Evolutionary conservation across 495 filamentous ascomycete genomes (phyloP).

Genomic region (Aspergillus haitiensis): DNA sequence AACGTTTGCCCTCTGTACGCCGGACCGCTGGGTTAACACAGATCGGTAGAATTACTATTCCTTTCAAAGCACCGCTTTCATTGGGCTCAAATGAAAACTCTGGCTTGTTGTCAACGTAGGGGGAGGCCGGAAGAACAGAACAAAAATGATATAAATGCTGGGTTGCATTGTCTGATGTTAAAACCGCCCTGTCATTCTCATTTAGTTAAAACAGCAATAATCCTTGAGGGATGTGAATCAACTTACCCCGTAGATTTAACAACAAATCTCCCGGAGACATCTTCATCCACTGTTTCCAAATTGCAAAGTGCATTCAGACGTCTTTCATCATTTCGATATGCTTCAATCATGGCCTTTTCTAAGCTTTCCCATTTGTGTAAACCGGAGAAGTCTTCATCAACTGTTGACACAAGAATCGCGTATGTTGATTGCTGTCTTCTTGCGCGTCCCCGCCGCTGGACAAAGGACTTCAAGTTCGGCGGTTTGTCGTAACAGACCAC

Average conservation of each 20-base stretch:
- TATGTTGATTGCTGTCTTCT: conserved; percentile 70
- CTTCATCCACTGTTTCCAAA: conserved; percentile 51
- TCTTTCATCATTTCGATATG: conserved; percentile 71
- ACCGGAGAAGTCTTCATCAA: conserved; percentile 34
- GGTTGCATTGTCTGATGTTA: conserved; percentile 71
- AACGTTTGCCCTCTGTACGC: conserved; percentile 43
- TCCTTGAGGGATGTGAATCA: background rate
- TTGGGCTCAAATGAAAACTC: conserved; percentile 45
- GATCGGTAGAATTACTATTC: conserved; percentile 65
- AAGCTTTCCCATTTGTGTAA: conserved; percentile 57
- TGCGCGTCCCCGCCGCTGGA: conserved; percentile 85
- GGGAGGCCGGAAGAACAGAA: conserved; percentile 53
- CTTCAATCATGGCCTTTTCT: conserved; percentile 70
- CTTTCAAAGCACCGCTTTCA: conserved; percentile 19
- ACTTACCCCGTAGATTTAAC: conserved; percentile 56
- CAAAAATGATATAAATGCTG: conserved; percentile 85
- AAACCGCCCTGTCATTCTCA: conserved; percentile 59
- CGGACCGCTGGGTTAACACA: conserved; percentile 67
- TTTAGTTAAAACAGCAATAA: conserved; percentile 4
- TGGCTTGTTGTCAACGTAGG: conserved; percentile 55
- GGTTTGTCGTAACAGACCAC: conserved; percentile 85
- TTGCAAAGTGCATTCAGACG: conserved; percentile 44
- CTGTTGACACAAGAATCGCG: conserved; percentile 58
- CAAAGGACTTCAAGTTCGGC: conserved; percentile 76
- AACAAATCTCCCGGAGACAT: conserved; percentile 45